phyloP scores from a whole-genome alignment of 306 rosid genomes.

The Cucumis cinereus region DNA sequence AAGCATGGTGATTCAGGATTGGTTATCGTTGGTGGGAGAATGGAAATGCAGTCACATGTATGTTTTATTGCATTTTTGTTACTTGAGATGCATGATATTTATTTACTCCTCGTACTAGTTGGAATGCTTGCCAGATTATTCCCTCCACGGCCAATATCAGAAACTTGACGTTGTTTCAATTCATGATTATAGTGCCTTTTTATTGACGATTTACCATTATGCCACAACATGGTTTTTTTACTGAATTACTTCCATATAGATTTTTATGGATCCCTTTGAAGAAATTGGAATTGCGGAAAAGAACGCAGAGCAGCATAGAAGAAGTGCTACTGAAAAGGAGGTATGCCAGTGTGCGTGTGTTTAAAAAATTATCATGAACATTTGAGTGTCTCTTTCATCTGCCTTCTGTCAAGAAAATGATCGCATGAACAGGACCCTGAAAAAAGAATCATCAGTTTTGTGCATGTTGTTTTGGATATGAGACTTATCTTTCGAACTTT shows the following conservation, averaged over 20 bases:
- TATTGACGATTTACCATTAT: background rate
- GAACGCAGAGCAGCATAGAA: conserved; percentile 57
- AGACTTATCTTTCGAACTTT: background rate
- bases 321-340: conserved; percentile 80
- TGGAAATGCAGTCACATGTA: conserved; percentile 97
- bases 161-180: background rate
- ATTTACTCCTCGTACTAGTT: background rate
- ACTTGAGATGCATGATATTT: background rate
- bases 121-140: background rate
- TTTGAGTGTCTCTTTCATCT: background rate
- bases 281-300: conserved; percentile 69
- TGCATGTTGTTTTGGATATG: background rate
- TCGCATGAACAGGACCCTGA: background rate
- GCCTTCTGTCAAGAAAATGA: background rate
- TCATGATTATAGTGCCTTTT: background rate
- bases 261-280: conserved; percentile 83
- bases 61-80: conserved; percentile 14
- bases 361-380: background rate
- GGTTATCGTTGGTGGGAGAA: conserved; percentile 90
- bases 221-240: background rate
- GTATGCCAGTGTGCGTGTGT: conserved; percentile 16
- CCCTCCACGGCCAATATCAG: background rate
- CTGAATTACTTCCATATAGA: conserved; percentile 23
- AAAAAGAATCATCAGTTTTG: background rate
- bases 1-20: conserved; percentile 92